Percentiles rank a stretch among this genome's conserved stretches.
phyloP scores from a whole-genome alignment of 2,329 filamentous ascomycete species.

The Biscogniauxia mediterranea region DNA sequence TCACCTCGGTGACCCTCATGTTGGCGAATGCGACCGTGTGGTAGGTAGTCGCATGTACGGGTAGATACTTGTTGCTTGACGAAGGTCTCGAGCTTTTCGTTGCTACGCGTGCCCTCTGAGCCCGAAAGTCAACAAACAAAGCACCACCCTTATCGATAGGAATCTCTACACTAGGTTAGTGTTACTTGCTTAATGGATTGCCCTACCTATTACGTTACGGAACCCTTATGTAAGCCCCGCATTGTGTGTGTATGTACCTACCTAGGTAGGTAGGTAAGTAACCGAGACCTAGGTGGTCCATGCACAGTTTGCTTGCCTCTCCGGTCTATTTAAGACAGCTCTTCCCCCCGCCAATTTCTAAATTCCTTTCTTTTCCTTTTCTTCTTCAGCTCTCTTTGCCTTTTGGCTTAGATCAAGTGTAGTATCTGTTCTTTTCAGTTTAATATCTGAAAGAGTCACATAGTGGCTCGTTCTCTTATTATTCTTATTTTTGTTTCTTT shows the following conservation, averaged over 20 bases:
- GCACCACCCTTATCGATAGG: neutral
- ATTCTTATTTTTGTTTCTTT: constrained; percentile 69
- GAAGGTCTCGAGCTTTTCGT: constrained; percentile 18
- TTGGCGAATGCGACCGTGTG: constrained; percentile 31
- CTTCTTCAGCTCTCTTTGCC: constrained; percentile 53
- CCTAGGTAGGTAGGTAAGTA: neutral
- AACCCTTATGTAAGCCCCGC: constrained; percentile 9
- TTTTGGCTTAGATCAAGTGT: constrained; percentile 76
- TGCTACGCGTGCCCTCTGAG: constrained; percentile 22
- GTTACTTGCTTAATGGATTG: too few species aligned
- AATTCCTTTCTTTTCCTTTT: constrained; percentile 45
- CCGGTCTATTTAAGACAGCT: constrained; percentile 2
- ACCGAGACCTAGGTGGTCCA: neutral
- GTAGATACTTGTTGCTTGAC: constrained; percentile 16
- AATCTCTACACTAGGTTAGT: neutral
- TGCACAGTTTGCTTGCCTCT: too few species aligned
- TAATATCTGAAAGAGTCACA: constrained; percentile 84
- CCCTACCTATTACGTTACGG: too few species aligned
- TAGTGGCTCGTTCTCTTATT: constrained; percentile 67
- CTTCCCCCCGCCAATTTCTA: neutral
- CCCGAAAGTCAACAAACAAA: constrained; percentile 26
- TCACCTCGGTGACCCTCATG: constrained; percentile 76
- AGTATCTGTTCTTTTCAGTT: constrained; percentile 96
- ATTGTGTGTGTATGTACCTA: constrained; percentile 9
- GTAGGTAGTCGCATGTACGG: constrained; percentile 14